These are phyloP conservation scores for Rhododendron molle DNA, from an alignment of 148 eudicot species.

Conservation along the genomic window DNA sequence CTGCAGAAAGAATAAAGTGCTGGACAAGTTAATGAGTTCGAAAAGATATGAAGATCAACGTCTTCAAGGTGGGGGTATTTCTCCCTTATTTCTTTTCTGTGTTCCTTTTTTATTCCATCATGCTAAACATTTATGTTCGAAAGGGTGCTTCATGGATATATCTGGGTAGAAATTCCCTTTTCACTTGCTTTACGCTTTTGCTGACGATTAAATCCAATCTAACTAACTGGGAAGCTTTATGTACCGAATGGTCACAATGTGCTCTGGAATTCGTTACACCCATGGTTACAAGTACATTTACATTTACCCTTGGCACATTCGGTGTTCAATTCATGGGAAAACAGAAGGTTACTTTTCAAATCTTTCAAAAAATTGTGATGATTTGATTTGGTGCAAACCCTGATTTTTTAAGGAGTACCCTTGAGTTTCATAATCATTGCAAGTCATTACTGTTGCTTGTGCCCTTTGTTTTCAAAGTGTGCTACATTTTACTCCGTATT, in stretches of 20 bases:
- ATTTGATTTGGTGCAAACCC: conserved; percentile 11
- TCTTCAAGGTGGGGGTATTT: background rate
- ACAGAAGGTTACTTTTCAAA: background rate
- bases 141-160: background rate
- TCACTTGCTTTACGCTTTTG: background rate
- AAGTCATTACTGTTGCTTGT: background rate
- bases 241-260: background rate
- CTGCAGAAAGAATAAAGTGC: conserved; percentile 13
- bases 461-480: conserved; percentile 2
- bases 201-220: background rate
- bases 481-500: background rate
- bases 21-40: background rate
- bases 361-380: background rate
- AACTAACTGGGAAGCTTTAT: background rate
- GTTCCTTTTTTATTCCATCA: background rate
- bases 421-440: background rate
- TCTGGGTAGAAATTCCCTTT: background rate
- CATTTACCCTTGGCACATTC: background rate
- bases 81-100: background rate
- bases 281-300: background rate
- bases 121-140: background rate
- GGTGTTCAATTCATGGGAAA: background rate
- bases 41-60: conserved; percentile 11
- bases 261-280: background rate
- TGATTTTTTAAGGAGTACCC: background rate